A percentile compares a stretch with the other conserved stretches of the same genome.
Evolutionary conservation across 2,329 filamentous ascomycete genomes (phyloP).

Genomic region (Penicillium sp.): DNA sequence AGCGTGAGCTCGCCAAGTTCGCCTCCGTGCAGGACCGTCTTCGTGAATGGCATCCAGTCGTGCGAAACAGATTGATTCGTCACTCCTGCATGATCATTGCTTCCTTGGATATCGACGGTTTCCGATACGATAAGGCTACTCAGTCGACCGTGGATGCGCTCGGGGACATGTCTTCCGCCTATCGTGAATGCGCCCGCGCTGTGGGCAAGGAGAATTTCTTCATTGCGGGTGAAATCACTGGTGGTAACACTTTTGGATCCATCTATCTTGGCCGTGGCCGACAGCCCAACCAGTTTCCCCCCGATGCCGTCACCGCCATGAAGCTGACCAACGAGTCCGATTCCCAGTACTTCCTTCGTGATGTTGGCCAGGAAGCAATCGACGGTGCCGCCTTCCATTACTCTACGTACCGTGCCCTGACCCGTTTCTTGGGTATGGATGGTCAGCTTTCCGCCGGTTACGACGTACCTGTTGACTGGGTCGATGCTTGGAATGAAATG

Average conservation of each 20-base stretch:
- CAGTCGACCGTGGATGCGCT: slow-evolving; percentile 62
- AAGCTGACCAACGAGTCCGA: slow-evolving; percentile 47
- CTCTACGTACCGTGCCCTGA: slow-evolving; percentile 59
- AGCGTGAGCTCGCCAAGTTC: slow-evolving; percentile 64
- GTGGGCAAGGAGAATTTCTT: slow-evolving; percentile 64
- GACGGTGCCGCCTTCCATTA: slow-evolving; percentile 64
- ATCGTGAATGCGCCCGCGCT: slow-evolving; percentile 56
- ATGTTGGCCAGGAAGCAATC: slow-evolving; percentile 53
- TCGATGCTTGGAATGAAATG: slow-evolving; percentile 55
- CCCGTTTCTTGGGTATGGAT: slow-evolving; percentile 60
- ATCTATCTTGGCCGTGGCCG: slow-evolving; percentile 62
- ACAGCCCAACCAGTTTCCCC: slow-evolving; percentile 51
- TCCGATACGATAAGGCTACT: slow-evolving; percentile 65
- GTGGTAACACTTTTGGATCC: slow-evolving; percentile 59
- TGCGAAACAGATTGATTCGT: slow-evolving; percentile 57
- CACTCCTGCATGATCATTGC: slow-evolving; percentile 63
- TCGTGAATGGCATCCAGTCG: slow-evolving; percentile 60
- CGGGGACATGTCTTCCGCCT: slow-evolving; percentile 57
- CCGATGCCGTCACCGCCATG: slow-evolving; percentile 48
- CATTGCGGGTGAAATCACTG: slow-evolving; percentile 62
- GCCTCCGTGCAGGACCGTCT: slow-evolving; percentile 66
- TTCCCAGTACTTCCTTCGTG: slow-evolving; percentile 52
- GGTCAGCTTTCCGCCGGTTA: slow-evolving; percentile 55
- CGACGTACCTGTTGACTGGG: slow-evolving; percentile 55
- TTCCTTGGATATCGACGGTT: slow-evolving; percentile 63